Evolutionary conservation across 2,329 filamentous ascomycete species (phyloP).

Genomic region (Neurospora crassa): DNA sequence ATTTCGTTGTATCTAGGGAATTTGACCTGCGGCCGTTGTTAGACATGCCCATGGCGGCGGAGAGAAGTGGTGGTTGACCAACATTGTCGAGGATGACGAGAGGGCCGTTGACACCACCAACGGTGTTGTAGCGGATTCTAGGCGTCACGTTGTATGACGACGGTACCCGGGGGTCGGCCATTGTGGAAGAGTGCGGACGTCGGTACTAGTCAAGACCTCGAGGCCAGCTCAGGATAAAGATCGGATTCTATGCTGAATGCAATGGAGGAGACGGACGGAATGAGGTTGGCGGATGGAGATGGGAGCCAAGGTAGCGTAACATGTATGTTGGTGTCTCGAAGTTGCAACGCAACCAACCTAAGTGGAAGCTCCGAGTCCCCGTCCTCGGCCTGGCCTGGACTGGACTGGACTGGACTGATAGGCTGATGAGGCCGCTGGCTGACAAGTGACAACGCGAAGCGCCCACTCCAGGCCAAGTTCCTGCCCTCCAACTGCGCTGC

Average conservation of each 20-base stretch:
- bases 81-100: constrained; percentile 97
- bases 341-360: constrained; percentile 13
- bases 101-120: constrained; percentile 94
- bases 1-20: constrained; percentile 97
- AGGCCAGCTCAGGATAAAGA: constrained; percentile 9
- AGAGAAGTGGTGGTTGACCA: constrained; percentile 22
- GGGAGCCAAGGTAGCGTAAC: not conserved
- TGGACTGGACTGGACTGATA: not conserved
- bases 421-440: constrained; percentile 1
- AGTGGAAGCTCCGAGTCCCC: constrained; percentile 9
- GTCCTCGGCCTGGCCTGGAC: not conserved
- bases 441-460: not conserved
- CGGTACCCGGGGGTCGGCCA: constrained; percentile 49
- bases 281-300: not conserved
- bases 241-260: constrained; percentile 5
- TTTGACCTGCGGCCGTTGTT: constrained; percentile 62
- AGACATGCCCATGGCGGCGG: constrained; percentile 15
- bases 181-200: constrained; percentile 22
- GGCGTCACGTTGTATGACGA: constrained; percentile 51
- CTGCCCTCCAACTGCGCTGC: not conserved
- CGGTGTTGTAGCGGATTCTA: constrained; percentile 88
- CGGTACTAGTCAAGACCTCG: constrained; percentile 9
- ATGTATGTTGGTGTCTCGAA: constrained; percentile 3
- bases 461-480: not conserved
- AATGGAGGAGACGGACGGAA: constrained; percentile 6